These are phyloP conservation scores for Sphaerobolus stellatus DNA, from an alignment of 1,284 basidiomycete genomes.

Conservation along the genomic window DNA sequence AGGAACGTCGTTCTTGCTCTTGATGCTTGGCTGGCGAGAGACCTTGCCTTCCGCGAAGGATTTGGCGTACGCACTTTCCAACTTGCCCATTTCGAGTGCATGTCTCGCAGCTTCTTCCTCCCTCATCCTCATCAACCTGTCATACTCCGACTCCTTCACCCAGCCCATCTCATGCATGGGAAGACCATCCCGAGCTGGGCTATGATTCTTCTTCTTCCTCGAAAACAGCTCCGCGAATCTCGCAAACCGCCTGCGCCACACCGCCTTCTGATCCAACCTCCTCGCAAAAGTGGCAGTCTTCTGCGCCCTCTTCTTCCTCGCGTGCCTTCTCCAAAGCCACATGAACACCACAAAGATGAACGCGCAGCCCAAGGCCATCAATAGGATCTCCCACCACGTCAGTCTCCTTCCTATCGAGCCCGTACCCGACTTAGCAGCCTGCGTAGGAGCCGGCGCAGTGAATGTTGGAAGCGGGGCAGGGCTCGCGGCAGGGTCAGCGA, in stretches of 20 bases:
- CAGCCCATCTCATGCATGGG: constrained; percentile 9
- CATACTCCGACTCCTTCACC: constrained; percentile 16
- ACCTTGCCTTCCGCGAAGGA: constrained; percentile 29
- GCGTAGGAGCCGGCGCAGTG: constrained; percentile 48
- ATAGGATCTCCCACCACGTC: constrained; percentile 78
- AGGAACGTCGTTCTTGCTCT: constrained; percentile 35
- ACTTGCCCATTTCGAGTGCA: constrained; percentile 47
- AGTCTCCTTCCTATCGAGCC: too few relatives aligned
- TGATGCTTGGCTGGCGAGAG: constrained; percentile 37
- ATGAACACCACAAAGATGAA: constrained; percentile 70
- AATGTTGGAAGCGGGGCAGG: constrained; percentile 52
- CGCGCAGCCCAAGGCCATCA: constrained; percentile 76
- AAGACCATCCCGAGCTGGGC: constrained; percentile 25
- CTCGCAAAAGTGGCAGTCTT: constrained; percentile 69
- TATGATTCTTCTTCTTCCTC: constrained; percentile 37
- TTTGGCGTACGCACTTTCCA: constrained; percentile 54
- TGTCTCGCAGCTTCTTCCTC: constrained; percentile 52
- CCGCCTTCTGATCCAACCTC: constrained; percentile 43
- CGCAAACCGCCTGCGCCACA: constrained; percentile 55
- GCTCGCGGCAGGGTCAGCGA: constrained; percentile 46
- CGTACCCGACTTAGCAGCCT: constrained; percentile 32
- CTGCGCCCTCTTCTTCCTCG: constrained; percentile 63
- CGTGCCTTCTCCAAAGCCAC: constrained; percentile 65
- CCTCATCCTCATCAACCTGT: constrained; percentile 38
- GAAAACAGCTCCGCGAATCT: constrained; percentile 51